A percentile compares a stretch with the other conserved stretches of the same genome.
phyloP scores from a whole-genome alignment of 2,329 filamentous ascomycete species.

The Fusarium lateritium region DNA sequence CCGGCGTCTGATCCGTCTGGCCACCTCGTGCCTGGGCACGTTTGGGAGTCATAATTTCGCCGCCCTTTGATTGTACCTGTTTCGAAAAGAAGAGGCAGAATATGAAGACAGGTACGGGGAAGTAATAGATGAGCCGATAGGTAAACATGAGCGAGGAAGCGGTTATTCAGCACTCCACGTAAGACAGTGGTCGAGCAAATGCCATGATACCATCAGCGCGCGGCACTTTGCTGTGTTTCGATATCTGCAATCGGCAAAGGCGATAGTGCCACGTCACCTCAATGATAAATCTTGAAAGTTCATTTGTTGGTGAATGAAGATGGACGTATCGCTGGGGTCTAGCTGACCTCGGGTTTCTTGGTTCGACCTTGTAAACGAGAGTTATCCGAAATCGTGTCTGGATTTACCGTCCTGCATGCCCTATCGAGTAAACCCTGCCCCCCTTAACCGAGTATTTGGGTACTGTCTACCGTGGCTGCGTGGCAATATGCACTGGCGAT shows the following conservation, averaged over 20 bases:
- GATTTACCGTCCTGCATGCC: constrained; percentile 47
- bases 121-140: constrained; percentile 18
- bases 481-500: constrained; percentile 38
- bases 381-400: constrained; percentile 43
- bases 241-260: constrained; percentile 34
- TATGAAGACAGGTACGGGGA: constrained; percentile 9
- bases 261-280: constrained; percentile 46
- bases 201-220: constrained; percentile 28
- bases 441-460: constrained; percentile 49
- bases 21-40: constrained; percentile 23
- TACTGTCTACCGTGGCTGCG: constrained; percentile 36
- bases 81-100: background rate
- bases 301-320: constrained; percentile 14
- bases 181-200: constrained; percentile 16
- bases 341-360: constrained; percentile 24
- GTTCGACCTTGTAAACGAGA: constrained; percentile 31
- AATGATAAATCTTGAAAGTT: constrained; percentile 15
- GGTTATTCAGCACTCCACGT: constrained; percentile 16
- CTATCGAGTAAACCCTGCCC: constrained; percentile 42
- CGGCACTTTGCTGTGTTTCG: constrained; percentile 36
- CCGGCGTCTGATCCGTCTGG: constrained; percentile 15
- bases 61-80: constrained; percentile 4
- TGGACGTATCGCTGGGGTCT: constrained; percentile 18
- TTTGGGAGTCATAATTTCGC: constrained; percentile 19
- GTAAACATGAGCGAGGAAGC: constrained; percentile 5